These are phyloP conservation scores for Lachancea thermotolerans DNA, from an alignment of 805 yeast species.

Conservation along the genomic window DNA sequence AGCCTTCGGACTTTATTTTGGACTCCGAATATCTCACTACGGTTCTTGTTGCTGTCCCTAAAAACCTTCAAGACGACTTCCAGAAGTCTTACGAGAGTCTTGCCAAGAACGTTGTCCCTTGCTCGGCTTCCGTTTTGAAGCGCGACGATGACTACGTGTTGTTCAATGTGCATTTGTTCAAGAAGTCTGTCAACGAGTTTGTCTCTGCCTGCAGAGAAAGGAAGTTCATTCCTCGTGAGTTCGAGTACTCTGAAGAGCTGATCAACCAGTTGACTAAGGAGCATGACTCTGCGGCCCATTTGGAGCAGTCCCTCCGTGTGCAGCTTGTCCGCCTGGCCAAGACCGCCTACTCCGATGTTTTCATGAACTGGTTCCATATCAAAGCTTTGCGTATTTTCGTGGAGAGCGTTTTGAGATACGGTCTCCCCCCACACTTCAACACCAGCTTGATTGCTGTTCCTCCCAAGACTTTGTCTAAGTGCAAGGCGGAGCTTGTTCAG, in stretches of 20 bases:
- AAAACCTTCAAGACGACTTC: constrained; percentile 52
- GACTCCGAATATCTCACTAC: constrained; percentile 83
- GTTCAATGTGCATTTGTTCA: constrained; percentile 77
- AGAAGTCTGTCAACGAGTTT: constrained; percentile 68
- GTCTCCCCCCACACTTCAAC: constrained; percentile 88
- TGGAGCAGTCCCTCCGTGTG: constrained; percentile 64
- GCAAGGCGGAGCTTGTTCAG: constrained; percentile 61
- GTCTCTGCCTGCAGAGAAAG: constrained; percentile 67
- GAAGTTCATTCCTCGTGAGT: constrained; percentile 90
- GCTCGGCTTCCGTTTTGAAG: constrained; percentile 67
- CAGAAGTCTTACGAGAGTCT: constrained; percentile 67
- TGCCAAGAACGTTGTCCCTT: constrained; percentile 80
- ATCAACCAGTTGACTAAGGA: constrained; percentile 71
- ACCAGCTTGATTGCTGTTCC: constrained; percentile 43
- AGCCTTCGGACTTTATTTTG: constrained; percentile 73
- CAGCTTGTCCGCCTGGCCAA: constrained; percentile 78
- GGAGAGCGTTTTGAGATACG: constrained; percentile 91
- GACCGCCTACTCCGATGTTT: constrained; percentile 84
- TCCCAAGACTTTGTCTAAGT: constrained; percentile 41
- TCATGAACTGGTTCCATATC: constrained; percentile 84
- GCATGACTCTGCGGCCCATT: constrained; percentile 64
- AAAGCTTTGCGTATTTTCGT: constrained; percentile 83
- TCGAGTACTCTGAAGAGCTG: constrained; percentile 72
- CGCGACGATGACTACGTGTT: constrained; percentile 68
- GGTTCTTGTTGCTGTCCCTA: constrained; percentile 84